These are phyloP conservation scores for Didymella exigua DNA, from an alignment of 2,329 filamentous ascomycete species.

Conservation along the genomic window DNA sequence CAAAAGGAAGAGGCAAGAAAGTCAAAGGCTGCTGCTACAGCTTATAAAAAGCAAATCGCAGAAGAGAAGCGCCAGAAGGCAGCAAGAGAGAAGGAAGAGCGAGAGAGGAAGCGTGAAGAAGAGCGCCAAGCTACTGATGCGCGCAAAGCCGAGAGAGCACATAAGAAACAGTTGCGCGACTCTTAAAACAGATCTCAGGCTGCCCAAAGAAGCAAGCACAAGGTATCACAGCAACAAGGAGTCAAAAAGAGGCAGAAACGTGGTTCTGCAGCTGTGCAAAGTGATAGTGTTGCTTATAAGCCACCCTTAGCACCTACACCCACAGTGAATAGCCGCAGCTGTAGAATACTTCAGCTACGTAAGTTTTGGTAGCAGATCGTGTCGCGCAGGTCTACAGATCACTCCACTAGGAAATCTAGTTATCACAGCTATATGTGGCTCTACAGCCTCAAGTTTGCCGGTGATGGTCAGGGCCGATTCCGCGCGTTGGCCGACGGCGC, in stretches of 20 bases:
- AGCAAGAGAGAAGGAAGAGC: background rate
- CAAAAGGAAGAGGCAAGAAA: background rate
- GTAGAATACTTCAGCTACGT: background rate
- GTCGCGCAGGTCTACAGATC: background rate
- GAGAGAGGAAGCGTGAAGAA: background rate
- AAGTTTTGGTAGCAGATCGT: background rate
- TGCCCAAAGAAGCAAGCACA: conserved; percentile 4
- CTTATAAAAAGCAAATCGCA: background rate
- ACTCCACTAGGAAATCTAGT: background rate
- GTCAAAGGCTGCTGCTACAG: background rate
- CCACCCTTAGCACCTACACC: background rate
- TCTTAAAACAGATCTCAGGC: background rate
- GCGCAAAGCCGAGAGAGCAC: background rate
- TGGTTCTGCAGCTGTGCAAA: conserved; percentile 1
- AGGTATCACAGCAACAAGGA: background rate
- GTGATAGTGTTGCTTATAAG: conserved; percentile 1
- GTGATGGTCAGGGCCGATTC: background rate
- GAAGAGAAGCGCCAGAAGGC: background rate
- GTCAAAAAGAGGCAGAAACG: conserved; percentile 1
- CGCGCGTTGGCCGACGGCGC: background rate
- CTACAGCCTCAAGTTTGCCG: background rate
- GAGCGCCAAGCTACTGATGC: background rate
- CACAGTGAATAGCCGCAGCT: background rate
- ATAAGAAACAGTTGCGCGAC: background rate
- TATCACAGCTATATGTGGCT: background rate